Conservation (phyloP, 2,329 filamentous ascomycete genomes). For the Neocatenulostroma microsporum region DNA sequence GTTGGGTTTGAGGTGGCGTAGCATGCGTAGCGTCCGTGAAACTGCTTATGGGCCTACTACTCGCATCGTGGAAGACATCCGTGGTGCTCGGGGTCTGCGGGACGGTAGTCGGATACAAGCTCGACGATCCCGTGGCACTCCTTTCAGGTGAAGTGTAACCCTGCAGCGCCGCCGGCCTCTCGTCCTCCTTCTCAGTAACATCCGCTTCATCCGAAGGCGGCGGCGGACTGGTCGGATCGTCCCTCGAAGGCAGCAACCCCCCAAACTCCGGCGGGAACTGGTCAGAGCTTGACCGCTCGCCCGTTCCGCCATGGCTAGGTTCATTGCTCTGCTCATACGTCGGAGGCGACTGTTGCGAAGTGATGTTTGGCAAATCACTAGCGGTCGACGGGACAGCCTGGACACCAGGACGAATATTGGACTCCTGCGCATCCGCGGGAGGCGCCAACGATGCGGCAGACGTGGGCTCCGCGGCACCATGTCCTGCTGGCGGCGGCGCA, state of each 20-base stretch:
- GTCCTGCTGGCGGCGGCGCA: no score
- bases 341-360: constrained; percentile 53
- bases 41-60: constrained; percentile 23
- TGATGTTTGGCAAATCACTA: constrained; percentile 43
- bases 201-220: constrained; percentile 2
- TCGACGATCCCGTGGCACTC: constrained; percentile 2
- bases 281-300: constrained; percentile 20
- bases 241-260: constrained; percentile 49
- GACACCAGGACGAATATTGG: constrained; percentile 8
- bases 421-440: background rate
- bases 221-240: constrained; percentile 39
- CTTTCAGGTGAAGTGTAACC: background rate
- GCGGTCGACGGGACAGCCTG: constrained; percentile 24
- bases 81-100: constrained; percentile 19
- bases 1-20: no score
- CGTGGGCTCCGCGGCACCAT: constrained; percentile 5
- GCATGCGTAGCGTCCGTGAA: constrained; percentile 15
- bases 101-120: constrained; percentile 5
- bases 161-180: background rate
- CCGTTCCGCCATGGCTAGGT: constrained; percentile 28
- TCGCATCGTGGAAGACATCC: constrained; percentile 25
- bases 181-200: constrained; percentile 2
- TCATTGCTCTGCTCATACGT: constrained; percentile 42
- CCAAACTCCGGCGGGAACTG: constrained; percentile 48
- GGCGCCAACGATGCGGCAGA: no score